Conservation (phyloP, 2,329 filamentous ascomycete genomes). For the Fragosphaeria purpurea region DNA sequence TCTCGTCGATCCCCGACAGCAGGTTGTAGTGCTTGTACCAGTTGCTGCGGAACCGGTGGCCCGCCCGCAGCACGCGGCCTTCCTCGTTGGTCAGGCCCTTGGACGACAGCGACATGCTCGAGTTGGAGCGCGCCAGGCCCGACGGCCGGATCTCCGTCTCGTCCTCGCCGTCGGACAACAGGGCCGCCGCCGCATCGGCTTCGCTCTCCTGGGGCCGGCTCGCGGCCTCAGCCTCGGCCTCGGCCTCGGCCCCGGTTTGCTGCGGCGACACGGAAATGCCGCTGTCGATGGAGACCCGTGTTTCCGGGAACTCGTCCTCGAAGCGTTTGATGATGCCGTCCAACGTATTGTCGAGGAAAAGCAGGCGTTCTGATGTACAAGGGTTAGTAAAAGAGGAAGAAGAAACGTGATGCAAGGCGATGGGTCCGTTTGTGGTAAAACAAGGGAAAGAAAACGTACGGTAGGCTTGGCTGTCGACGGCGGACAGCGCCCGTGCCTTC, state of each 20-base stretch:
- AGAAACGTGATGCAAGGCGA: not conserved
- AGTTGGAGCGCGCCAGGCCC: conserved; percentile 41
- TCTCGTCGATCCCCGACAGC: conserved; percentile 38
- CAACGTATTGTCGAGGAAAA: conserved; percentile 81
- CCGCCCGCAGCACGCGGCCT: conserved; percentile 43
- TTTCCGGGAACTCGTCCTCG: conserved; percentile 92
- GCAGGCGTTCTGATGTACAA: conserved; percentile 52
- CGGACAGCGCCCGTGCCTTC: conserved; percentile 57
- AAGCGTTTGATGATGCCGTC: conserved; percentile 90
- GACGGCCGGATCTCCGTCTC: conserved; percentile 35
- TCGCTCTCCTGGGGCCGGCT: conserved; percentile 8
- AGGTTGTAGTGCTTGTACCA: conserved; percentile 43
- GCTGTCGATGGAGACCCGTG: conserved; percentile 38
- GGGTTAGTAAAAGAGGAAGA: not conserved
- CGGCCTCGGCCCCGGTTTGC: conserved; percentile 6
- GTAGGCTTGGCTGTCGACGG: conserved; percentile 62
- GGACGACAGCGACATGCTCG: conserved; percentile 38
- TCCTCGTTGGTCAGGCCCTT: conserved; percentile 47
- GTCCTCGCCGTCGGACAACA: conserved; percentile 37
- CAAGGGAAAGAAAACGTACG: conserved; percentile 39
- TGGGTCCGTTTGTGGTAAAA: no score
- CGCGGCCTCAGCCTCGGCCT: conserved; percentile 2
- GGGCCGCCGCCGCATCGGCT: conserved; percentile 21
- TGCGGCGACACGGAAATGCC: conserved; percentile 18
- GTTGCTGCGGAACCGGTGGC: conserved; percentile 45